Percentiles rank a stretch among this genome's conserved stretches.
phyloP scores from a whole-genome alignment of 768 basidiomycete genomes.

The Leucosporidium yakuticum region DNA sequence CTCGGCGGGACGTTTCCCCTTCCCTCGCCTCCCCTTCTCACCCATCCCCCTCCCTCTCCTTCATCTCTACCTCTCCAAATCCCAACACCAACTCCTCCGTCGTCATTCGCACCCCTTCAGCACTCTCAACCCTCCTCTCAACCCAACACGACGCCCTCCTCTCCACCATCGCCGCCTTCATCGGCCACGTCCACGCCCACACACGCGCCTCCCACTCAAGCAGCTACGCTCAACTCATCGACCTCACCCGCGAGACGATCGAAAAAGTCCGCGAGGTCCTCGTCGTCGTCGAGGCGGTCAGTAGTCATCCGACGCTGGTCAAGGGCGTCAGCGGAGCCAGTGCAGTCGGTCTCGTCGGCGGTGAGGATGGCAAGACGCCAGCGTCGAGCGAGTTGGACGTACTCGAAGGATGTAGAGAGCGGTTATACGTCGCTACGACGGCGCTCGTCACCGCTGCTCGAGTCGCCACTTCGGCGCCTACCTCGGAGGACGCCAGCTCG shows the following conservation, averaged over 20 bases:
- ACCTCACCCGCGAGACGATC: constrained; percentile 88
- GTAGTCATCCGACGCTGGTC: constrained; percentile 66
- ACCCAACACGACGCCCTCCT: constrained; percentile 79
- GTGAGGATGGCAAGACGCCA: constrained; percentile 29
- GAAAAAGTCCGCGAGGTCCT: constrained; percentile 88
- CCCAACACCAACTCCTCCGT: background rate
- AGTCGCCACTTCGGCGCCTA: constrained; percentile 53
- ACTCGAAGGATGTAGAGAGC: constrained; percentile 67
- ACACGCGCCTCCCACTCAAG: constrained; percentile 81
- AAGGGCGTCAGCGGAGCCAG: background rate
- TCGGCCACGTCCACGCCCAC: constrained; percentile 93
- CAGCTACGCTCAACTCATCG: constrained; percentile 86
- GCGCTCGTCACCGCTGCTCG: constrained; percentile 83
- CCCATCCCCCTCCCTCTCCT: background rate
- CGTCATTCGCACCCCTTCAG: constrained; percentile 15
- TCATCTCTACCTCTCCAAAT: background rate
- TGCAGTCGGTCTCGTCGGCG: background rate
- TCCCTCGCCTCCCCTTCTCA: background rate
- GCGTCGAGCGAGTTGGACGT: constrained; percentile 54
- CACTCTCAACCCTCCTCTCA: constrained; percentile 17
- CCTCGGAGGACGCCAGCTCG: constrained; percentile 50
- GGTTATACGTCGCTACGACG: constrained; percentile 75
- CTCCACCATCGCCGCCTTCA: constrained; percentile 92
- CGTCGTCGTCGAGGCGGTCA: constrained; percentile 82
- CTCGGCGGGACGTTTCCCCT: background rate